These are phyloP conservation scores for Coniella vitis DNA, from an alignment of 2,329 filamentous ascomycete genomes.

Conservation along the genomic window DNA sequence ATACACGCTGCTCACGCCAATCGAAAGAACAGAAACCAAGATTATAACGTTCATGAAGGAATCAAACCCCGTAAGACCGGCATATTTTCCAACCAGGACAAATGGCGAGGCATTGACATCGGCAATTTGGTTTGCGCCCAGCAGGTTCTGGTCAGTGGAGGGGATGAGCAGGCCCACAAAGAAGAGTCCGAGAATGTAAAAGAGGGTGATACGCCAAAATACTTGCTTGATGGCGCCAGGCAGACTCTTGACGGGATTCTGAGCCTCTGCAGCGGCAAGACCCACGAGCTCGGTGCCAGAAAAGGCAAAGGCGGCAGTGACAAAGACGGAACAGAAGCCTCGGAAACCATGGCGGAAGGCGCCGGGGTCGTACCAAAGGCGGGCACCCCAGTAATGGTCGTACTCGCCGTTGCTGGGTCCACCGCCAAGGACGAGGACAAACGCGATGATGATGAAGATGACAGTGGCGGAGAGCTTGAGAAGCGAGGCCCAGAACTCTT, in stretches of 20 bases:
- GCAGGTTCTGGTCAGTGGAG: constrained; percentile 38
- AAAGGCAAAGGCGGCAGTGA: constrained; percentile 68
- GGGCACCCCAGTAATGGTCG: constrained; percentile 40
- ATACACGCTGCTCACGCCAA: constrained; percentile 53
- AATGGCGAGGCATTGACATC: constrained; percentile 46
- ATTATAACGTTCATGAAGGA: constrained; percentile 55
- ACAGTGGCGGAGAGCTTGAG: constrained; percentile 52
- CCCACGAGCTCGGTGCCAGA: constrained; percentile 70
- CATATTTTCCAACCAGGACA: constrained; percentile 49
- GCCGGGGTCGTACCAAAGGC: constrained; percentile 43
- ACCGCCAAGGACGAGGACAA: constrained; percentile 53
- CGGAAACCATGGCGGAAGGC: constrained; percentile 68
- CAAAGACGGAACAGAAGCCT: constrained; percentile 65
- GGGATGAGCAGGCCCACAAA: constrained; percentile 45
- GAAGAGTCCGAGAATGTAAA: constrained; percentile 47
- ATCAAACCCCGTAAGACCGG: constrained; percentile 44
- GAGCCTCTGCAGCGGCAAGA: constrained; percentile 64
- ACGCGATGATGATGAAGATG: constrained; percentile 57
- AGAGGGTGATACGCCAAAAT: constrained; percentile 51
- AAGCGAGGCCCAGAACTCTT: constrained; percentile 52
- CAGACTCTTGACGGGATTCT: constrained; percentile 64
- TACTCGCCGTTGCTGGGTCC: constrained; percentile 44
- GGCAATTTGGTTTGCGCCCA: constrained; percentile 39
- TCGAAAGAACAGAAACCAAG: constrained; percentile 50
- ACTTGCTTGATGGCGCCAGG: constrained; percentile 81